phyloP scores from a whole-genome alignment of 805 yeast genomes.

The Saturnispora serradocipensis region DNA sequence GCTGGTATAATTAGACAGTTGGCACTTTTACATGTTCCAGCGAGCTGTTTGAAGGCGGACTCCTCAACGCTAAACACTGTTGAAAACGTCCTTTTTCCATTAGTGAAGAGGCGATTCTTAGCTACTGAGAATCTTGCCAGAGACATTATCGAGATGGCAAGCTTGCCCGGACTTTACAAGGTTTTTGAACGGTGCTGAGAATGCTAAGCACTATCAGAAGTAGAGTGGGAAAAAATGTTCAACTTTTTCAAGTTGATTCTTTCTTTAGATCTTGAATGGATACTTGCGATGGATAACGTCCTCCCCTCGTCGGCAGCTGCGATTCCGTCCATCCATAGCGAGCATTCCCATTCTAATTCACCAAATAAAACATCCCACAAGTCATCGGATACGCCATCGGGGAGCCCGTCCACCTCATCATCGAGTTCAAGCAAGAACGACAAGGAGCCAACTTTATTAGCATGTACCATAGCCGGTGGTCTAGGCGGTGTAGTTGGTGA shows the following conservation, averaged over 20 bases:
- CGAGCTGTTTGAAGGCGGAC: conserved; percentile 2
- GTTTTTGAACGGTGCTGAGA: conserved; percentile 84
- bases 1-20: conserved; percentile 56
- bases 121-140: conserved; percentile 46
- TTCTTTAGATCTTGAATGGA: background rate
- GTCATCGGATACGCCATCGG: background rate
- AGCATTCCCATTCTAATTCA: background rate
- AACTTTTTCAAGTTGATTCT: background rate
- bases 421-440: background rate
- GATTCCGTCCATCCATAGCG: background rate
- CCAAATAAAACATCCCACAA: background rate
- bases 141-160: conserved; percentile 77
- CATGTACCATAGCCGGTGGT: conserved; percentile 83
- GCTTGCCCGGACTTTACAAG: conserved; percentile 78
- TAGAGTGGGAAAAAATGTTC: background rate
- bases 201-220: background rate
- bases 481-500: conserved; percentile 93
- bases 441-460: conserved; percentile 35
- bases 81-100: conserved; percentile 58
- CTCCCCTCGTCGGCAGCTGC: background rate
- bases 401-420: background rate
- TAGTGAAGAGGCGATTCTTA: conserved; percentile 49
- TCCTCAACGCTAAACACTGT: conserved; percentile 24
- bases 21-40: conserved; percentile 53
- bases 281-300: background rate